Conservation (phyloP, 306 rosid species). For the Morella rubra region DNA sequence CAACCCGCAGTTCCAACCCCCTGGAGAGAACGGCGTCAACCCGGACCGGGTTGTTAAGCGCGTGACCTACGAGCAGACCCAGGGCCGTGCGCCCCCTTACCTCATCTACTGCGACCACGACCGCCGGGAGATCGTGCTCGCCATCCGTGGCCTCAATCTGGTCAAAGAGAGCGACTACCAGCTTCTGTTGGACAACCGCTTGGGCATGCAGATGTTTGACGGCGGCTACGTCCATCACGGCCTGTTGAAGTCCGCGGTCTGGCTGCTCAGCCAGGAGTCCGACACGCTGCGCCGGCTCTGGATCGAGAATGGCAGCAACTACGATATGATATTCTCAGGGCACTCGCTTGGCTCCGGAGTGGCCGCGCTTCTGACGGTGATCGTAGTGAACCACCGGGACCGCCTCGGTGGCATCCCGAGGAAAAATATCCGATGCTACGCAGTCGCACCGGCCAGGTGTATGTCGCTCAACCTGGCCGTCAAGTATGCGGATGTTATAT, state of each 20-base stretch:
- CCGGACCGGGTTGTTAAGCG: conserved; percentile 68
- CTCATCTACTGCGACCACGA: conserved; percentile 73
- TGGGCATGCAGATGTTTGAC: conserved; percentile 86
- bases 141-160: conserved; percentile 77
- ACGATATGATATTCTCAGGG: conserved; percentile 73
- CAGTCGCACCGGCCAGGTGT: conserved; percentile 88
- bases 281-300: conserved; percentile 68
- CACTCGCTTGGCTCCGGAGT: conserved; percentile 95
- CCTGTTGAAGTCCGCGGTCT: conserved; percentile 68
- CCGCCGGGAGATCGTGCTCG: conserved; percentile 68
- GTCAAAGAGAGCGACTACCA: conserved; percentile 73
- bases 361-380: conserved; percentile 64
- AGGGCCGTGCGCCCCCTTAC: conserved; percentile 73
- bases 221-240: conserved; percentile 92
- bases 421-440: conserved; percentile 61
- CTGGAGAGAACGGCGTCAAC: conserved; percentile 53
- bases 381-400: conserved; percentile 64
- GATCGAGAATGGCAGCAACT: conserved; percentile 59
- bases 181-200: conserved; percentile 51
- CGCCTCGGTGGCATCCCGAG: conserved; percentile 68
- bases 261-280: conserved; percentile 73
- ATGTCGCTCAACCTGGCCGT: conserved; percentile 96
- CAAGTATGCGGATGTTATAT: conserved; percentile 82
- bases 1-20: conserved; percentile 33
- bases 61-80: conserved; percentile 50